Evolutionary conservation across 2,329 filamentous ascomycete genomes (phyloP).

Genomic region (Ambrosiella beaveri): DNA sequence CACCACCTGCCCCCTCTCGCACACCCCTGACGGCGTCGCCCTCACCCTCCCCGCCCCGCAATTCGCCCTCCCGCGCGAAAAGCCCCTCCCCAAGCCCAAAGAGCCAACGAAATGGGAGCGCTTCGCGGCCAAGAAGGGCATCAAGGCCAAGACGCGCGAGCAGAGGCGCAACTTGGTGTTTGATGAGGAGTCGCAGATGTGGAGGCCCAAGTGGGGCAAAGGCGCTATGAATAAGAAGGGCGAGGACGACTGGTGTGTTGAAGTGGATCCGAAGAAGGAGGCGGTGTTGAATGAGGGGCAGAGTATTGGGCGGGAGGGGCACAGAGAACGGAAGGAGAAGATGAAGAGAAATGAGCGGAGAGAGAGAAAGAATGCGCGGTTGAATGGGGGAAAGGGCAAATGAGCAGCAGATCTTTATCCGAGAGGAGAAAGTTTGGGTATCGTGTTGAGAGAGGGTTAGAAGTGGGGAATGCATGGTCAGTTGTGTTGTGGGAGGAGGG

Average conservation of each 20-base stretch:
- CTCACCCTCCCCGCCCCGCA: slow-evolving; percentile 55
- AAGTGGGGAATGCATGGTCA: not conserved
- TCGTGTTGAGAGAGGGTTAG: not conserved
- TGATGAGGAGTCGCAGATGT: slow-evolving; percentile 70
- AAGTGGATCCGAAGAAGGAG: slow-evolving; percentile 68
- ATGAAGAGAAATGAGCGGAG: slow-evolving; percentile 54
- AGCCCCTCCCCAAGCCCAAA: slow-evolving; percentile 69
- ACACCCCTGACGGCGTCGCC: slow-evolving; percentile 53
- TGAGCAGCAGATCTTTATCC: not conserved
- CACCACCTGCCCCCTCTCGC: slow-evolving; percentile 64
- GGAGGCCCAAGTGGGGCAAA: slow-evolving; percentile 91
- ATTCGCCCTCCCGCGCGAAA: slow-evolving; percentile 71
- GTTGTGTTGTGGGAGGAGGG: too few relatives aligned
- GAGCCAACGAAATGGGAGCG: slow-evolving; percentile 85
- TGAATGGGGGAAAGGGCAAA: slow-evolving; percentile 18
- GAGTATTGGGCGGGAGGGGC: slow-evolving; percentile 42
- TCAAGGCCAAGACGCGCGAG: slow-evolving; percentile 73
- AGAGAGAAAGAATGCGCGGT: slow-evolving; percentile 48
- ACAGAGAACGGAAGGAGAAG: slow-evolving; percentile 48
- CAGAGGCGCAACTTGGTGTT: slow-evolving; percentile 58
- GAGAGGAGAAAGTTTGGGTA: not conserved
- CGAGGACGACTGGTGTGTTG: slow-evolving; percentile 76
- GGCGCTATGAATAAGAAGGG: slow-evolving; percentile 75
- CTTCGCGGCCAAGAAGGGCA: slow-evolving; percentile 94
- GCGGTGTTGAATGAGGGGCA: slow-evolving; percentile 43